A percentile compares a stretch with the other conserved stretches of the same genome.
phyloP scores from a whole-genome alignment of 306 rosid genomes.

The Vicia faba region DNA sequence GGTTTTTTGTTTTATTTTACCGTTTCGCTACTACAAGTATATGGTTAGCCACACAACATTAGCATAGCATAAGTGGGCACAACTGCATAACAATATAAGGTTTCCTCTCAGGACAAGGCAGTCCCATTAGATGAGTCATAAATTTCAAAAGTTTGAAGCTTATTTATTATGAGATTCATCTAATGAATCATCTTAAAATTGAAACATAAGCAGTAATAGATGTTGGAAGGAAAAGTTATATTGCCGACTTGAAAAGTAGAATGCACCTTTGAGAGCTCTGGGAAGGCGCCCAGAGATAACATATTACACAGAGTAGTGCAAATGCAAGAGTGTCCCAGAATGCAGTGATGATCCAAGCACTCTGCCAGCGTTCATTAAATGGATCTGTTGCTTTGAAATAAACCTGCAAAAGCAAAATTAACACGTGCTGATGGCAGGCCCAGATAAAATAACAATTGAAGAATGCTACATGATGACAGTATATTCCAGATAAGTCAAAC shows the following conservation, averaged over 20 bases:
- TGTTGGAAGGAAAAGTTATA: constrained; percentile 16
- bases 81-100: constrained; percentile 13
- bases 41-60: constrained; percentile 2
- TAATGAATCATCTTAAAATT: constrained; percentile 13
- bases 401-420: constrained; percentile 53
- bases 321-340: constrained; percentile 92
- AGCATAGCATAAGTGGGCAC: not conserved
- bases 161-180: constrained; percentile 27
- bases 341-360: constrained; percentile 95
- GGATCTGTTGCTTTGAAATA: constrained; percentile 99
- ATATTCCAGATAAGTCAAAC: constrained; percentile 28
- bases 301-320: constrained; percentile 78
- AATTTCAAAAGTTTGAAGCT: constrained; percentile 28
- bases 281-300: constrained; percentile 98
- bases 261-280: constrained; percentile 92
- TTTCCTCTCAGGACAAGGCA: no score
- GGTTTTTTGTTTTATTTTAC: not conserved
- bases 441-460: not conserved
- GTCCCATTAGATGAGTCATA: constrained; percentile 14
- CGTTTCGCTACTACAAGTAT: constrained; percentile 6
- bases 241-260: not conserved
- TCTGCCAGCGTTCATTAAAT: constrained; percentile 94
- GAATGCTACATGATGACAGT: not conserved
- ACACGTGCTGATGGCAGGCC: constrained; percentile 16
- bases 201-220: constrained; percentile 22